Percentiles rank a stretch among this genome's conserved stretches.
These are phyloP conservation scores for Begonia masoniana DNA, from an alignment of 306 rosid species.

Conservation along the genomic window DNA sequence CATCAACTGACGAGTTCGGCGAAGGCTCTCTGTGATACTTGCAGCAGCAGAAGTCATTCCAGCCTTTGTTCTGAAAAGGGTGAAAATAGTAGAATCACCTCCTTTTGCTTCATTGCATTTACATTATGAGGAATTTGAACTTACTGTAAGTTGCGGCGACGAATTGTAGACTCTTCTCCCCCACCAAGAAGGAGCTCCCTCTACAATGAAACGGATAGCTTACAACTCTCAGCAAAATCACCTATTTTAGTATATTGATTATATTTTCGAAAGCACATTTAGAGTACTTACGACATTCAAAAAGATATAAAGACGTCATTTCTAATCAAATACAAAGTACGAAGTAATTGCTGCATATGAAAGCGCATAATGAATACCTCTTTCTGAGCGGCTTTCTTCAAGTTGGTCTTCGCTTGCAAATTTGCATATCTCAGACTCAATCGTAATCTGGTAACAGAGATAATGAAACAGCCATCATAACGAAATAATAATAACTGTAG, in stretches of 20 bases:
- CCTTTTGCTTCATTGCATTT: not conserved
- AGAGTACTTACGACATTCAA: no score
- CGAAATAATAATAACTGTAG: no score
- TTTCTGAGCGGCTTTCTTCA: constrained; percentile 71
- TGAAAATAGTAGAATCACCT: not conserved
- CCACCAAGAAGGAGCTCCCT: constrained; percentile 83
- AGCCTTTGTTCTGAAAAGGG: constrained; percentile 58
- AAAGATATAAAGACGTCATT: no score
- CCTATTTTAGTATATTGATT: not conserved
- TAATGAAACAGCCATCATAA: not conserved
- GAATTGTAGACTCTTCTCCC: constrained; percentile 80
- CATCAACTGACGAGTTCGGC: constrained; percentile 84
- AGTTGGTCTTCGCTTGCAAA: constrained; percentile 67
- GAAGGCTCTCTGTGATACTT: constrained; percentile 90
- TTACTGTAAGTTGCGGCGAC: constrained; percentile 82
- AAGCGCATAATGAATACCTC: constrained; percentile 24
- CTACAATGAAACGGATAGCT: constrained; percentile 26
- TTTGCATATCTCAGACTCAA: constrained; percentile 67
- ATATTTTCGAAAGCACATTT: no score
- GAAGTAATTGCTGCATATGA: not conserved
- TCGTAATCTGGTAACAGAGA: constrained; percentile 33
- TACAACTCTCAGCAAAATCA: constrained; percentile 4
- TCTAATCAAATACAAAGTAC: not conserved
- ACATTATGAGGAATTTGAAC: constrained; percentile 9
- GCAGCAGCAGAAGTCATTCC: constrained; percentile 95